These are phyloP conservation scores for Tripterygium wilfordii DNA, from an alignment of 177 flowering plant genomes.

Conservation along the genomic window DNA sequence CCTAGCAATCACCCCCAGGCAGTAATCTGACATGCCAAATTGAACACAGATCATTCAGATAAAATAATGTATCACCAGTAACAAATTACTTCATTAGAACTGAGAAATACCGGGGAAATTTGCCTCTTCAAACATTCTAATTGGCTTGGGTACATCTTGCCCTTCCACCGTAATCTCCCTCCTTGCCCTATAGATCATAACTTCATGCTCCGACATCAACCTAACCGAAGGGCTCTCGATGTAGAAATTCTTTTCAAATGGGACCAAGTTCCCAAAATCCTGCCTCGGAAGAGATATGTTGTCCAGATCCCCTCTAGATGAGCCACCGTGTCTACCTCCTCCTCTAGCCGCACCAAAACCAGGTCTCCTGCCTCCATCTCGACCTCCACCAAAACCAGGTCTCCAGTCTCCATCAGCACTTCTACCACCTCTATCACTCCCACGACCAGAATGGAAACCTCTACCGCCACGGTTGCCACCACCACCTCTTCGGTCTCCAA, in stretches of 20 bases:
- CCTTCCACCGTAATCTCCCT: constrained; percentile 90
- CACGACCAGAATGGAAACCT: constrained; percentile 2
- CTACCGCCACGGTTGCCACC: constrained; percentile 4
- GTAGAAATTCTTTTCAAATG: constrained; percentile 88
- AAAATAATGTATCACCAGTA: too few relatives aligned
- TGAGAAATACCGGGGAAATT: constrained; percentile 64
- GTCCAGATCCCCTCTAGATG: constrained; percentile 55
- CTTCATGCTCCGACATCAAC: constrained; percentile 83
- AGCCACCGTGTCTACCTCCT: constrained; percentile 40
- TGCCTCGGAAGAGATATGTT: constrained; percentile 67
- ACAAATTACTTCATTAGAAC: neutral
- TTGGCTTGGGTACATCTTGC: constrained; percentile 76
- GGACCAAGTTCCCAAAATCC: constrained; percentile 69
- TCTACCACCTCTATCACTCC: constrained; percentile 8
- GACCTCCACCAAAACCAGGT: constrained; percentile 9
- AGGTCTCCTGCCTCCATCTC: constrained; percentile 27
- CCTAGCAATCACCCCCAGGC: constrained; percentile 72
- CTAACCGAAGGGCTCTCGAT: constrained; percentile 60
- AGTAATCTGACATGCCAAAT: constrained; percentile 41
- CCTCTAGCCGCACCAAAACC: constrained; percentile 36
- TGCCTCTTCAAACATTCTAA: constrained; percentile 70
- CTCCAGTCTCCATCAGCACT: constrained; percentile 7
- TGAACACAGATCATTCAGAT: constrained; percentile 10
- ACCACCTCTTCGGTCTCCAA: constrained; percentile 13
- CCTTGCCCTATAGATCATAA: constrained; percentile 41